A percentile compares a stretch with the other conserved stretches of the same genome.
Conservation (phyloP, 2,329 filamentous ascomycete species). For the Alternaria alternata region DNA sequence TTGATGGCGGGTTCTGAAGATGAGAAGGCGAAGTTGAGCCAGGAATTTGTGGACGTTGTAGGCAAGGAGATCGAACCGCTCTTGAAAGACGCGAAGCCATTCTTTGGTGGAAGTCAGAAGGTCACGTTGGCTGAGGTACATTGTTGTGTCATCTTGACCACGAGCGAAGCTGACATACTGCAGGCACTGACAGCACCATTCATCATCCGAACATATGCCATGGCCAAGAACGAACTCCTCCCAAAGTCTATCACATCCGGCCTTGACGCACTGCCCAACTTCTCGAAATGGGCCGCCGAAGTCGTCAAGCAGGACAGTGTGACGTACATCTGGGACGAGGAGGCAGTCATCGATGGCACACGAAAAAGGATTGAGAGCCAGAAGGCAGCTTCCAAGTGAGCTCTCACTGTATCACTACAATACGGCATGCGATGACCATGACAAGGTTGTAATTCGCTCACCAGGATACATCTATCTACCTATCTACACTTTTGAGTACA, state of each 20-base stretch:
- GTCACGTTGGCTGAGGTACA: conserved; percentile 77
- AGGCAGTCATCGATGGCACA: conserved; percentile 27
- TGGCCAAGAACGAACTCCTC: conserved; percentile 63
- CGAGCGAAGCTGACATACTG: conserved; percentile 5
- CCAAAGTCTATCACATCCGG: conserved; percentile 59
- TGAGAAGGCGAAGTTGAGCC: conserved; percentile 57
- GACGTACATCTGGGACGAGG: conserved; percentile 52
- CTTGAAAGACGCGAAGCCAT: conserved; percentile 58
- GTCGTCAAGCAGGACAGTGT: conserved; percentile 72
- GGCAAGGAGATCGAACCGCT: conserved; percentile 78
- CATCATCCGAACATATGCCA: conserved; percentile 66
- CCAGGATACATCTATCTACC: background rate
- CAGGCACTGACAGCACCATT: conserved; percentile 73
- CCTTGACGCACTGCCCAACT: conserved; percentile 68
- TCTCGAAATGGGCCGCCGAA: conserved; percentile 71
- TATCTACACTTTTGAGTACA: conserved; percentile 17
- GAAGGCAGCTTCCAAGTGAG: conserved; percentile 32
- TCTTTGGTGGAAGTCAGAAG: conserved; percentile 57
- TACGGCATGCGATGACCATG: background rate
- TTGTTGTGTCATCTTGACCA: background rate
- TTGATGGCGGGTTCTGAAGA: conserved; percentile 58
- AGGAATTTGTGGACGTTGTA: conserved; percentile 64
- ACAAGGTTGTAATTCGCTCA: conserved; percentile 3
- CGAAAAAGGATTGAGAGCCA: conserved; percentile 35
- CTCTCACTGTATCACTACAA: background rate